A percentile compares a stretch with the other conserved stretches of the same genome.
Conservation (phyloP, 768 basidiomycete genomes). For the Mycena epipterygia region DNA sequence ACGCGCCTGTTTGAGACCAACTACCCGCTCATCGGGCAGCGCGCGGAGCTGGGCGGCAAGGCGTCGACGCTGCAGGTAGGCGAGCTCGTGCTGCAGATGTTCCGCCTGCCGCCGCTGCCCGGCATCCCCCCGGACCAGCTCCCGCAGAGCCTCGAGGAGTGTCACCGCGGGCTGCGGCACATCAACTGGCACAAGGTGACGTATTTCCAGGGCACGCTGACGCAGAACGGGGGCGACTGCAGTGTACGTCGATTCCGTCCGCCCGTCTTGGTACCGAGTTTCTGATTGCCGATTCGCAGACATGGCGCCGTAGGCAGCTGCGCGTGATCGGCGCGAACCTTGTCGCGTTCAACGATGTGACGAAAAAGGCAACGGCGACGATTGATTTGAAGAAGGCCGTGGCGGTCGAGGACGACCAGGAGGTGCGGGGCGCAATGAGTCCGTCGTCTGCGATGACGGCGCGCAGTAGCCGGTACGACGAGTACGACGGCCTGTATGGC, state of each 20-base stretch:
- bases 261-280: neutral
- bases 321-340: slow-evolving; percentile 89
- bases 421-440: slow-evolving; percentile 61
- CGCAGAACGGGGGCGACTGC: slow-evolving; percentile 95
- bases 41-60: slow-evolving; percentile 67
- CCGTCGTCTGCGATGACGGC: slow-evolving; percentile 55
- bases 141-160: slow-evolving; percentile 95
- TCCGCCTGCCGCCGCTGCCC: slow-evolving; percentile 91
- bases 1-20: slow-evolving; percentile 87
- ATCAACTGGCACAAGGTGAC: slow-evolving; percentile 96
- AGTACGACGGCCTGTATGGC: slow-evolving; percentile 74
- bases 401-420: slow-evolving; percentile 82
- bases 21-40: slow-evolving; percentile 86
- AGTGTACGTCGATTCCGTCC: slow-evolving; percentile 72
- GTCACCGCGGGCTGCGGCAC: slow-evolving; percentile 87
- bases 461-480: slow-evolving; percentile 60
- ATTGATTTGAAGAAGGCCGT: slow-evolving; percentile 91
- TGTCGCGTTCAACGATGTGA: slow-evolving; percentile 93
- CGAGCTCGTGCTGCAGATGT: slow-evolving; percentile 90
- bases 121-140: slow-evolving; percentile 82
- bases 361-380: slow-evolving; percentile 90
- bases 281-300: slow-evolving; percentile 55
- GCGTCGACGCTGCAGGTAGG: slow-evolving; percentile 81
- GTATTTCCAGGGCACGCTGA: slow-evolving; percentile 93
- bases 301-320: slow-evolving; percentile 86